A percentile compares a stretch with the other conserved stretches of the same genome.
Conservation (phyloP, 768 basidiomycete species). For the Suillus sp. region DNA sequence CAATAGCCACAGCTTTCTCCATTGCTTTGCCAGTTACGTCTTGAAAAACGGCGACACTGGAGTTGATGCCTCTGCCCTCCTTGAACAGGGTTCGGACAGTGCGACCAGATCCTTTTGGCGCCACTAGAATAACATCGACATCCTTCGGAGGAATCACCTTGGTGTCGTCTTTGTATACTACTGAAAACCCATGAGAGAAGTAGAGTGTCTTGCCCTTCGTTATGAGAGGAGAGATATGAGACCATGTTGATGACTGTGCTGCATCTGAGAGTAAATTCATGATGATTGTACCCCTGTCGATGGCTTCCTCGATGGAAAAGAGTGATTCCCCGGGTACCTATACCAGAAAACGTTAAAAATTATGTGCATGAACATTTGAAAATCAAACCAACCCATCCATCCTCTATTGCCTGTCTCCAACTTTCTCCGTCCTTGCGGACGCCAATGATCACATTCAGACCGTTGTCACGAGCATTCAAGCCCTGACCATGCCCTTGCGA, state of each 20-base stretch:
- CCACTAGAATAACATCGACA: conserved; percentile 98
- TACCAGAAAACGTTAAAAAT: conserved; percentile 1
- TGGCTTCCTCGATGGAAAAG: conserved; percentile 98
- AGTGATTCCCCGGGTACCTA: conserved; percentile 93
- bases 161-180: conserved; percentile 97
- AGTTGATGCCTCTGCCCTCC: conserved; percentile 98
- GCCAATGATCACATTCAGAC: conserved; percentile 97
- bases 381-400: conserved; percentile 80
- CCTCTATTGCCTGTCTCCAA: conserved; percentile 93
- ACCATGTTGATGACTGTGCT: conserved; percentile 96
- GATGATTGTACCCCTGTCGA: conserved; percentile 94
- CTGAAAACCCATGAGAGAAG: conserved; percentile 99
- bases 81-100: conserved; percentile 99
- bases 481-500: conserved; percentile 99
- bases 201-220: conserved; percentile 99
- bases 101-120: conserved; percentile 97
- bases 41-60: conserved; percentile 92
- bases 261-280: conserved; percentile 99
- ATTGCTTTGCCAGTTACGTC: conserved; percentile 97
- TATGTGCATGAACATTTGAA: not conserved
- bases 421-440: conserved; percentile 96
- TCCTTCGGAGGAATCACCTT: conserved; percentile 90
- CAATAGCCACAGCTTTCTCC: conserved; percentile 95
- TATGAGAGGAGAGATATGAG: conserved; percentile 85
- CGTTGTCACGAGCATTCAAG: conserved; percentile 98